These are phyloP conservation scores for Parasitella parasitica DNA, from an alignment of 371 early-diverging fungal genomes.

Conservation along the genomic window DNA sequence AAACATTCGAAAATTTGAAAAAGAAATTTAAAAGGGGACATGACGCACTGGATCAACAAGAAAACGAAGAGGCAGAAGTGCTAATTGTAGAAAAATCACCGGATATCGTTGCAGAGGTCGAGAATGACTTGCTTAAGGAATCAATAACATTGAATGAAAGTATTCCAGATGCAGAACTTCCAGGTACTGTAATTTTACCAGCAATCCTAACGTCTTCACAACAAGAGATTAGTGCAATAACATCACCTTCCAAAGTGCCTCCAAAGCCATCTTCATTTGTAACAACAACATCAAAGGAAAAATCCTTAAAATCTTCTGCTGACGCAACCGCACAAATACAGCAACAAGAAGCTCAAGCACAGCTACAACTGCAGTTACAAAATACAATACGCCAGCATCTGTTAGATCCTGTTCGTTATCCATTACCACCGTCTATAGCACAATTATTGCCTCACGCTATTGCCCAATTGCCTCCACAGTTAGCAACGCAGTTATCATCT, in stretches of 20 bases:
- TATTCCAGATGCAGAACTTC: background rate
- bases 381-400: constrained; percentile 48
- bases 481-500: constrained; percentile 43
- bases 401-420: constrained; percentile 41
- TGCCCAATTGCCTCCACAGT: constrained; percentile 45
- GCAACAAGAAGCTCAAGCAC: constrained; percentile 5
- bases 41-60: background rate
- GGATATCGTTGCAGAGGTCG: background rate
- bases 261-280: background rate
- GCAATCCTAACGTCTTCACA: background rate
- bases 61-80: background rate
- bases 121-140: background rate
- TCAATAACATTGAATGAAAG: background rate
- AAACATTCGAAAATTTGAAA: background rate
- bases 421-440: constrained; percentile 46
- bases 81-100: too few species aligned
- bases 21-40: constrained; percentile 9
- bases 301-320: background rate
- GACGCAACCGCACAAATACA: background rate
- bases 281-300: background rate
- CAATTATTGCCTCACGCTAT: constrained; percentile 47
- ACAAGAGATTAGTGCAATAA: background rate
- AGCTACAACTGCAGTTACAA: constrained; percentile 40
- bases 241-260: background rate
- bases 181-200: background rate